Conservation (phyloP, 2,329 filamentous ascomycete genomes). For the Monilinia aucupariae region DNA sequence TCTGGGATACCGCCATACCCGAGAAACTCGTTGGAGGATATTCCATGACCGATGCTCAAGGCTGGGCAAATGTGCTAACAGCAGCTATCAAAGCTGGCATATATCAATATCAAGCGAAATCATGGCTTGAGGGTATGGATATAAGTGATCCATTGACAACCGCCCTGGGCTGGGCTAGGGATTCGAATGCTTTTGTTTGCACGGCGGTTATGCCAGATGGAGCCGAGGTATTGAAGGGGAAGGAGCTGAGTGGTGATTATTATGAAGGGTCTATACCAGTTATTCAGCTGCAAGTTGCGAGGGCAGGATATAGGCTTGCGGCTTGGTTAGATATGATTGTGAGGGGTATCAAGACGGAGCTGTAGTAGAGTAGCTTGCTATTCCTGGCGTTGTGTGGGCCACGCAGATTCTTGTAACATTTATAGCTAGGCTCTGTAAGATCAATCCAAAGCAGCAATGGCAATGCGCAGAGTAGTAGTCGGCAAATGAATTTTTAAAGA, state of each 20-base stretch:
- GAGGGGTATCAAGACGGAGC: conserved; percentile 31
- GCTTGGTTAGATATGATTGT: conserved; percentile 61
- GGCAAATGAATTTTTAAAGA: too few relatives aligned
- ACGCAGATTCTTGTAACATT: background rate
- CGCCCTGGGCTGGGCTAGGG: conserved; percentile 57
- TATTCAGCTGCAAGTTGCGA: conserved; percentile 61
- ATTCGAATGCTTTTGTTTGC: conserved; percentile 59
- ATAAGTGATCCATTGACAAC: conserved; percentile 50
- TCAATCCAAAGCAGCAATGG: too few relatives aligned
- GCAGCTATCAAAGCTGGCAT: conserved; percentile 51
- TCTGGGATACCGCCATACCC: conserved; percentile 68
- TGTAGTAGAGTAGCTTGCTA: conserved; percentile 14
- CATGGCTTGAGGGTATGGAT: conserved; percentile 54
- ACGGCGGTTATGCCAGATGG: conserved; percentile 58
- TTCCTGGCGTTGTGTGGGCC: background rate
- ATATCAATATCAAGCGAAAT: conserved; percentile 44
- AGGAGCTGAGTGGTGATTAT: conserved; percentile 59
- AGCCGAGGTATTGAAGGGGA: conserved; percentile 48
- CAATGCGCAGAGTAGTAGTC: too few relatives aligned
- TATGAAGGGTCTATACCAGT: conserved; percentile 58
- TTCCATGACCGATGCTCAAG: conserved; percentile 44
- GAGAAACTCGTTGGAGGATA: conserved; percentile 59
- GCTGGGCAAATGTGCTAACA: conserved; percentile 54
- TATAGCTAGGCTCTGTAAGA: too few relatives aligned
- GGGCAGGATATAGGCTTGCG: conserved; percentile 63